phyloP scores from a whole-genome alignment of 228 moss, liverwort and hornwort genomes.

The Sphagnum fallax region DNA sequence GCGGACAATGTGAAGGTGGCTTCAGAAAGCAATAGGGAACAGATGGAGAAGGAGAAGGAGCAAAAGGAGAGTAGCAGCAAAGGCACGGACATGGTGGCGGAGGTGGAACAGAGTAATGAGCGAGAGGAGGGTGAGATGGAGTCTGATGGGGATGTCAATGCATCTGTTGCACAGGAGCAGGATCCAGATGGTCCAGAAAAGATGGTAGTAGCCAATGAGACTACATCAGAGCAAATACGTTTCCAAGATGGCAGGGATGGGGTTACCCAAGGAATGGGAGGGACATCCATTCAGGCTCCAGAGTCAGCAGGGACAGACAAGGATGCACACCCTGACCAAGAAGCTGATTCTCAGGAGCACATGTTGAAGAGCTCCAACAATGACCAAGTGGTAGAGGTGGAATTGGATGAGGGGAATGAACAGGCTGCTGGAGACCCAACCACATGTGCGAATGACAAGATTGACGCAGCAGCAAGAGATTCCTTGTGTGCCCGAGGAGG shows the following conservation, averaged over 20 bases:
- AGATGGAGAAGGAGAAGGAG: conserved; percentile 19
- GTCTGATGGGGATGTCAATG: conserved; percentile 41
- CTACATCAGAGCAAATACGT: conserved; percentile 15
- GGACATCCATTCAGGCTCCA: conserved; percentile 4
- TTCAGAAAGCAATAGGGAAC: conserved; percentile 1
- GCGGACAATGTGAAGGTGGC: too few species aligned
- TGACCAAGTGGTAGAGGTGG: conserved; percentile 38
- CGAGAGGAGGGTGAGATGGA: conserved; percentile 87
- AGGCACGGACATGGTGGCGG: conserved; percentile 10
- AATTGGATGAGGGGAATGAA: conserved; percentile 23
- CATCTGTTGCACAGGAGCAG: conserved; percentile 15
- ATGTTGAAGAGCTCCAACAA: conserved; percentile 10
- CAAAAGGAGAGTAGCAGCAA: conserved; percentile 16
- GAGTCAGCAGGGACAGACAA: conserved; percentile 3
- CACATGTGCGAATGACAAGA: conserved; percentile 26
- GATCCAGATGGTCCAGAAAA: conserved; percentile 31
- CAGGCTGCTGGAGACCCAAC: conserved; percentile 13
- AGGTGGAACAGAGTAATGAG: conserved; percentile 34
- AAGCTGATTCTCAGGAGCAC: neutral
- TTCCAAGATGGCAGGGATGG: conserved; percentile 20
- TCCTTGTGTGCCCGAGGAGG: neutral
- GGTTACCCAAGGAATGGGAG: conserved; percentile 24
- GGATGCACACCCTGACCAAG: conserved; percentile 11
- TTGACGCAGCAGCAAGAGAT: conserved; percentile 1
- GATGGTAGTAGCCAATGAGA: conserved; percentile 26